Evolutionary conservation across 148 eudicot species (phyloP).

Genomic region (Rhododendron simsii): DNA sequence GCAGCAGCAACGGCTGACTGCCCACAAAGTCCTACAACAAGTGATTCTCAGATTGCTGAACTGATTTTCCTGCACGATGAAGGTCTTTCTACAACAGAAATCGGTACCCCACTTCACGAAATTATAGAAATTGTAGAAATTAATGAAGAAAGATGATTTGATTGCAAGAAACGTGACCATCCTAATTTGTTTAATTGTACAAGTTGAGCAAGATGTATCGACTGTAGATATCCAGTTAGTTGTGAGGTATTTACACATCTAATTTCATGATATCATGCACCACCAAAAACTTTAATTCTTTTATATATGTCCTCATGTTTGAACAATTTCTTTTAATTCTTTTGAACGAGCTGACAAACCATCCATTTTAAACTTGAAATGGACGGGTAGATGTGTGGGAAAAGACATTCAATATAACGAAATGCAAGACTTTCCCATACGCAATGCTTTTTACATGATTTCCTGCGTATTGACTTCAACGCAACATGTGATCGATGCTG

Average conservation of each 20-base stretch:
- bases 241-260: no score
- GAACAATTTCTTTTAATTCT: background rate
- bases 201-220: background rate
- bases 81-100: conserved; percentile 19
- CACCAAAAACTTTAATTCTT: background rate
- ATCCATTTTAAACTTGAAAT: background rate
- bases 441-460: no score
- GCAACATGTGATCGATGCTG: background rate
- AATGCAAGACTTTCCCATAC: background rate
- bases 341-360: background rate
- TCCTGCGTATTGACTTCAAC: background rate
- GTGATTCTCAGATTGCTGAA: conserved; percentile 2
- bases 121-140: background rate
- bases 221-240: background rate
- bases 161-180: background rate
- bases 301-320: background rate
- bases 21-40: conserved; percentile 14
- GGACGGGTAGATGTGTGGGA: background rate
- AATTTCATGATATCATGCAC: no score
- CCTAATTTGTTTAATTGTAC: background rate
- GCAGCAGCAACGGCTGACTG: background rate
- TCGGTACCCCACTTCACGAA: conserved; percentile 15
- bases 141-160: background rate
- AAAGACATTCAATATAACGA: background rate
- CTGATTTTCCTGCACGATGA: conserved; percentile 14